Evolutionary conservation across 371 early-diverging fungal species (phyloP).

Genomic region (Mucor racemosus): DNA sequence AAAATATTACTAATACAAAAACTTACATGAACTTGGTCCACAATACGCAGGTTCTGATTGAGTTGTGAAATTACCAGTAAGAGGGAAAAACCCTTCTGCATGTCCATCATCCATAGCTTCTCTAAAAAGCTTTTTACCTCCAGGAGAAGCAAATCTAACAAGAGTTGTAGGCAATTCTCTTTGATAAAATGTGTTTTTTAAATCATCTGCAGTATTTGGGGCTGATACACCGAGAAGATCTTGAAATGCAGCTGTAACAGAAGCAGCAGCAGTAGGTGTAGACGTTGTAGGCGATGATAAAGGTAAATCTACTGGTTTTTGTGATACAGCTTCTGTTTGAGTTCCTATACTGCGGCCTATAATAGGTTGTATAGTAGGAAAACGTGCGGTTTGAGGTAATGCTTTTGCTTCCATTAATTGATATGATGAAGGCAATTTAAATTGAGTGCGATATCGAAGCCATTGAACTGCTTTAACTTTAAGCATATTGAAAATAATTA

Average conservation of each 20-base stretch:
- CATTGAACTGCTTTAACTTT: conserved; percentile 12
- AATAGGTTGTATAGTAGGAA: neutral
- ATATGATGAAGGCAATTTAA: conserved; percentile 5
- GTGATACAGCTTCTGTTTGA: conserved; percentile 8
- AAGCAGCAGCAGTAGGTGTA: neutral
- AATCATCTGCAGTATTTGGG: conserved; percentile 29
- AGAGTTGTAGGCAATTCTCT: conserved; percentile 76
- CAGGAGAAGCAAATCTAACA: conserved; percentile 77
- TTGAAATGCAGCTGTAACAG: conserved; percentile 27
- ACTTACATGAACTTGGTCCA: conserved; percentile 62
- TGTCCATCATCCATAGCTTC: conserved; percentile 75
- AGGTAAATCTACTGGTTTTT: neutral
- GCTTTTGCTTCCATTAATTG: neutral
- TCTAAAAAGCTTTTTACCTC: conserved; percentile 82
- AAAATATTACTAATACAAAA: conserved; percentile 48
- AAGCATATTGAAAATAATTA: neutral
- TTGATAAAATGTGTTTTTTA: conserved; percentile 75
- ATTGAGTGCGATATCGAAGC: conserved; percentile 18
- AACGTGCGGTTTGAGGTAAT: too few species aligned
- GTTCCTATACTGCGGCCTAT: conserved; percentile 20
- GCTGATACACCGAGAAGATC: conserved; percentile 26
- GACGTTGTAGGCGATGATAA: neutral
- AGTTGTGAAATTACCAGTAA: conserved; percentile 88
- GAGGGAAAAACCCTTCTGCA: conserved; percentile 86
- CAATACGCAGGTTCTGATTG: conserved; percentile 87